Conservation (phyloP, 306 rosid genomes). For the Lathyrus tuberosus region DNA sequence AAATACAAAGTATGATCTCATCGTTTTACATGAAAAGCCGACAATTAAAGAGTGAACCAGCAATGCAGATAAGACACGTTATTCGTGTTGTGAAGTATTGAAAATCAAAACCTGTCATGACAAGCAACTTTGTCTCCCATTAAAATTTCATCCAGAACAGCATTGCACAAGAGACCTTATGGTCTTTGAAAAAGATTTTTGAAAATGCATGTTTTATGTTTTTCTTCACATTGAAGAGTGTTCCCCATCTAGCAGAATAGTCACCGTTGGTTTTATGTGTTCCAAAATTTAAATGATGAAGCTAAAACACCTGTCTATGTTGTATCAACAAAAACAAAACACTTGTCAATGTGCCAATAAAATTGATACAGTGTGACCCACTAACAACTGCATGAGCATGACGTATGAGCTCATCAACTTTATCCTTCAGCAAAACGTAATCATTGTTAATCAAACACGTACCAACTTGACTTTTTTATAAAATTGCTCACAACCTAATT, state of each 20-base stretch:
- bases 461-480: too few species aligned
- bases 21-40: too few species aligned
- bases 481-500: too few species aligned
- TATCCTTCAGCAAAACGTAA: too few species aligned
- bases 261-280: neutral
- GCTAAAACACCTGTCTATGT: neutral
- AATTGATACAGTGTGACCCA: slow-evolving; percentile 34
- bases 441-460: too few species aligned
- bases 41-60: too few species aligned
- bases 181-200: neutral
- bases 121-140: slow-evolving; percentile 8
- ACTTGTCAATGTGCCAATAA: slow-evolving; percentile 38
- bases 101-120: slow-evolving; percentile 6
- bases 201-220: too few species aligned
- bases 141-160: slow-evolving; percentile 11
- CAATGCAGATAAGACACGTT: slow-evolving; percentile 1
- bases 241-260: slow-evolving; percentile 3
- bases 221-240: neutral
- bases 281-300: neutral
- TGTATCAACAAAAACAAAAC: neutral
- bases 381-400: slow-evolving; percentile 39
- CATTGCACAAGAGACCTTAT: neutral
- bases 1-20: too few species aligned
- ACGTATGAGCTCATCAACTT: slow-evolving; percentile 21
- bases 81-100: neutral